A percentile compares a stretch with the other conserved stretches of the same genome.
Conservation (phyloP, 257 asterid genomes). For the Fraxinus excelsior region DNA sequence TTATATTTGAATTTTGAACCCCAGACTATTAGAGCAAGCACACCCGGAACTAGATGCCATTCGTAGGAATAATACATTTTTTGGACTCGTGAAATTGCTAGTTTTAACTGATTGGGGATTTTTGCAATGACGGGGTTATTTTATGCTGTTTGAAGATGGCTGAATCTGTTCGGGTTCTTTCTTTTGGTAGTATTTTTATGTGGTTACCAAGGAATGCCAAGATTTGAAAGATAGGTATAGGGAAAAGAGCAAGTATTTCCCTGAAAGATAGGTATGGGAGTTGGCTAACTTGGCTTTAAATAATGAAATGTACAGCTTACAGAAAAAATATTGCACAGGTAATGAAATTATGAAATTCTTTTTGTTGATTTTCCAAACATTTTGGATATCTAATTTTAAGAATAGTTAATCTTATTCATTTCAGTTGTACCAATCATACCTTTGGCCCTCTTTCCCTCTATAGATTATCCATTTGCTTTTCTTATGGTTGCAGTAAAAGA, state of each 20-base stretch:
- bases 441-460: constrained; percentile 7
- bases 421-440: background rate
- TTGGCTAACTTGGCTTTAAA: constrained; percentile 45
- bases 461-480: constrained; percentile 29
- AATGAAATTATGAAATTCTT: constrained; percentile 26
- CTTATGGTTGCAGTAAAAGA: constrained; percentile 36
- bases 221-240: constrained; percentile 58
- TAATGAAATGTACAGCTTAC: constrained; percentile 71
- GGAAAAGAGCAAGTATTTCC: constrained; percentile 45
- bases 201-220: constrained; percentile 34
- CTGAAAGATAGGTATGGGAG: constrained; percentile 34
- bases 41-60: too few relatives aligned
- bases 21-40: too few relatives aligned
- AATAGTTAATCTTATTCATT: background rate
- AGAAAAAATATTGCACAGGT: constrained; percentile 29
- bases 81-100: too few relatives aligned
- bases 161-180: too few relatives aligned
- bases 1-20: too few relatives aligned
- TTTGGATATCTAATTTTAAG: background rate
- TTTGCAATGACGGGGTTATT: too few relatives aligned
- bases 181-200: too few relatives aligned
- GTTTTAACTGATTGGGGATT: too few relatives aligned
- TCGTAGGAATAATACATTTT: too few relatives aligned
- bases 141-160: too few relatives aligned
- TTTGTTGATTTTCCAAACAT: constrained; percentile 17